These are phyloP conservation scores for Fomitopsis pinicola DNA, from an alignment of 1,284 basidiomycete genomes.

Conservation along the genomic window DNA sequence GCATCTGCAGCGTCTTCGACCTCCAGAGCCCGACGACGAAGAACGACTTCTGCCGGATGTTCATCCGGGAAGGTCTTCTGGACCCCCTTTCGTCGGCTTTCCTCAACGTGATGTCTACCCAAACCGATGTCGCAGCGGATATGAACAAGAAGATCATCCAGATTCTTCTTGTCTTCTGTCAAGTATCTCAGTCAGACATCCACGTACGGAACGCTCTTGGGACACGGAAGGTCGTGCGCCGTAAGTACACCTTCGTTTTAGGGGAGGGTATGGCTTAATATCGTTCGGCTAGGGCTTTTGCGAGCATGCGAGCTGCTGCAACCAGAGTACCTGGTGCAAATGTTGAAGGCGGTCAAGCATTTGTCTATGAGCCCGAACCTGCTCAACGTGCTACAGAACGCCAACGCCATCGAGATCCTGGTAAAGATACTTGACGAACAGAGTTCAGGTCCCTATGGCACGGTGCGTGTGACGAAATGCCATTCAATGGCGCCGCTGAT, in stretches of 20 bases:
- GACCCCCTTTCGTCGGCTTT: slow-evolving; percentile 91
- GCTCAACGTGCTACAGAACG: slow-evolving; percentile 92
- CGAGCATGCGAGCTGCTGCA: slow-evolving; percentile 82
- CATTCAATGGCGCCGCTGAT: not conserved
- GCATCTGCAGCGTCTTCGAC: slow-evolving; percentile 93
- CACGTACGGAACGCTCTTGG: slow-evolving; percentile 91
- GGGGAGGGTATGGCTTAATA: not conserved
- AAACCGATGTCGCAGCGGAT: slow-evolving; percentile 62
- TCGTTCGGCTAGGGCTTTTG: slow-evolving; percentile 58
- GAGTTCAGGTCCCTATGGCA: slow-evolving; percentile 73
- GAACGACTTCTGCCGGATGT: slow-evolving; percentile 98
- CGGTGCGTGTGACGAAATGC: slow-evolving; percentile 48
- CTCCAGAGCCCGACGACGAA: slow-evolving; percentile 93
- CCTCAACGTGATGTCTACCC: slow-evolving; percentile 80
- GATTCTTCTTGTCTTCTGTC: slow-evolving; percentile 90
- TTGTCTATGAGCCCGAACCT: slow-evolving; percentile 89
- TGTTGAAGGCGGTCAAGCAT: slow-evolving; percentile 95
- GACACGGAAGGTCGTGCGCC: slow-evolving; percentile 82
- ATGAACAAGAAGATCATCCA: slow-evolving; percentile 89
- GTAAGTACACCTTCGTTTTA: slow-evolving; percentile 44
- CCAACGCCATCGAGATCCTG: slow-evolving; percentile 90
- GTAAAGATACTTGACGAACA: slow-evolving; percentile 82
- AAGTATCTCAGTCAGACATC: slow-evolving; percentile 91
- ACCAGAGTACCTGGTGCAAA: slow-evolving; percentile 79
- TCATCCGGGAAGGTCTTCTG: slow-evolving; percentile 90